Percentiles rank a stretch among this genome's conserved stretches.
Conservation (phyloP, 441 rosid species). For the Pelargonium fulgidum region DNA sequence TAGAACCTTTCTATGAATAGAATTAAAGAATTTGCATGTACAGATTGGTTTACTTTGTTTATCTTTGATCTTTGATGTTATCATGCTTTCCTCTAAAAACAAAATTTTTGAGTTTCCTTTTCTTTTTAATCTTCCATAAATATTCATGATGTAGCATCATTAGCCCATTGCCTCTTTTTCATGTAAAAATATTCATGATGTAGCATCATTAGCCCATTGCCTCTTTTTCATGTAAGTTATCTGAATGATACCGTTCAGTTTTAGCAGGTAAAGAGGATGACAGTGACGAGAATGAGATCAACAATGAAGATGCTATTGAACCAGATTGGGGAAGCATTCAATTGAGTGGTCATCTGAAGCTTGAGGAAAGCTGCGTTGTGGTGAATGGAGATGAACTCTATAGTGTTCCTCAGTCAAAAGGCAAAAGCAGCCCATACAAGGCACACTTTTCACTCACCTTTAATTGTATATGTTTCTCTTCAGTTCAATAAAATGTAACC, state of each 20-base stretch:
- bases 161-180: no score
- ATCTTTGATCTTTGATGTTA: no score
- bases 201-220: neutral
- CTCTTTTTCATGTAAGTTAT: neutral
- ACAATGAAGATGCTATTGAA: conserved; percentile 19
- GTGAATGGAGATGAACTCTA: conserved; percentile 46
- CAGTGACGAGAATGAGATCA: conserved; percentile 13
- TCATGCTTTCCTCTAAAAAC: no score
- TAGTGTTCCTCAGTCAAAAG: conserved; percentile 25
- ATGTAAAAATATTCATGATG: no score
- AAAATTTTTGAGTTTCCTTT: no score
- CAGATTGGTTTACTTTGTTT: no score
- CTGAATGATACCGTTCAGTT: conserved; percentile 18
- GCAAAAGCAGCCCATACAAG: conserved; percentile 52
- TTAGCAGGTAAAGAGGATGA: conserved; percentile 32
- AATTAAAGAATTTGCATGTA: no score
- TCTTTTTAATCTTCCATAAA: no score
- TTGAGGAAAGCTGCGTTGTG: conserved; percentile 61
- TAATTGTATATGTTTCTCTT: neutral
- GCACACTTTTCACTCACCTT: conserved; percentile 21
- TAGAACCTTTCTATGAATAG: no score
- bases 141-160: no score
- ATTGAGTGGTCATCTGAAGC: conserved; percentile 26
- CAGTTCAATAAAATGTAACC: neutral
- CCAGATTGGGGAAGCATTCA: conserved; percentile 29